phyloP scores from a whole-genome alignment of 1,284 basidiomycete species.

The Ceratobasidium sp. region DNA sequence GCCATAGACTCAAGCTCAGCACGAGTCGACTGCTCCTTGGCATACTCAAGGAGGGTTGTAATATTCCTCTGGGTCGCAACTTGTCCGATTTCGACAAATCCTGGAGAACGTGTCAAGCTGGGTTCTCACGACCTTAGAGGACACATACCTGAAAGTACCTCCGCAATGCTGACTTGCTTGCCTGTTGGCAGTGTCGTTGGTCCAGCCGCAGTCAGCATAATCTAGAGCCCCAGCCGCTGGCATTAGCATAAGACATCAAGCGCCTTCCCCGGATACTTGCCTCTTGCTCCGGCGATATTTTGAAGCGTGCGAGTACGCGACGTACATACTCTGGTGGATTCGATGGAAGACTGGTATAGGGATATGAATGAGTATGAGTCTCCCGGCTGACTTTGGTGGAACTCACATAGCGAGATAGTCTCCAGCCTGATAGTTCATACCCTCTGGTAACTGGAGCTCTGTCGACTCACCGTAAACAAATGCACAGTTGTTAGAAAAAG shows the following conservation, averaged over 20 bases:
- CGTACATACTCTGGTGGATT: conserved; percentile 49
- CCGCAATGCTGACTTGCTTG: conserved; percentile 23
- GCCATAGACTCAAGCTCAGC: conserved; percentile 55
- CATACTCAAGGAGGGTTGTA: conserved; percentile 46
- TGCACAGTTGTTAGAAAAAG: background rate
- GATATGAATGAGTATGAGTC: conserved; percentile 57
- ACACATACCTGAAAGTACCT: conserved; percentile 55
- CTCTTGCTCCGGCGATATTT: conserved; percentile 59
- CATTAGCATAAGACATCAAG: background rate
- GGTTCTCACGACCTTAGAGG: conserved; percentile 56
- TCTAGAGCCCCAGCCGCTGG: conserved; percentile 51
- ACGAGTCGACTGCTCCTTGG: conserved; percentile 45
- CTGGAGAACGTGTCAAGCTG: conserved; percentile 59
- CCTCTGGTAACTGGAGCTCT: conserved; percentile 41
- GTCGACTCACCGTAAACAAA: background rate
- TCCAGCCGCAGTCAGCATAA: conserved; percentile 59
- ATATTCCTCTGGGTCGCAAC: conserved; percentile 51
- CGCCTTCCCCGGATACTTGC: conserved; percentile 50
- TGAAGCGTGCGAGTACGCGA: conserved; percentile 47
- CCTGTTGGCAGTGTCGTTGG: conserved; percentile 59
- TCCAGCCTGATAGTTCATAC: conserved; percentile 39
- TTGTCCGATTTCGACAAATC: conserved; percentile 54
- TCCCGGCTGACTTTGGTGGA: conserved; percentile 59
- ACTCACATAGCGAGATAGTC: conserved; percentile 45
- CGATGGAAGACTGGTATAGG: conserved; percentile 34